phyloP scores from a whole-genome alignment of 73 alveolate genomes.

The Tetrahymena borealis region DNA sequence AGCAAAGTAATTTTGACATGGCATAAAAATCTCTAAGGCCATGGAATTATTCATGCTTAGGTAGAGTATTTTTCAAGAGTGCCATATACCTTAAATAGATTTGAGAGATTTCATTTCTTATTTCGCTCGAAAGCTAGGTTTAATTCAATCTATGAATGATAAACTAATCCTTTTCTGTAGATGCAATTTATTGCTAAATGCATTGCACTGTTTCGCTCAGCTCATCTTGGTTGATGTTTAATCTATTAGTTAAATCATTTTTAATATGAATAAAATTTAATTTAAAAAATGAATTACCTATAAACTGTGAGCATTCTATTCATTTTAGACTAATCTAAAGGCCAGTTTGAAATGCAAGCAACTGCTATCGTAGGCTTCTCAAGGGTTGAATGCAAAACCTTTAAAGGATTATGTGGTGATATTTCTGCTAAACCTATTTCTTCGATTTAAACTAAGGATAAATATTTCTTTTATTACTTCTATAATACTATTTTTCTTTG shows the following conservation, averaged over 20 bases:
- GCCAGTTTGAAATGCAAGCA: slow-evolving; percentile 61
- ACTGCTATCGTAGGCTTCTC: slow-evolving; percentile 45
- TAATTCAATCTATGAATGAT: neutral
- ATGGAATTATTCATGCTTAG: neutral
- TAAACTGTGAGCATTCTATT: slow-evolving; percentile 28
- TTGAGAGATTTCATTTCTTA: neutral
- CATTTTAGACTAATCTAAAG: slow-evolving; percentile 55
- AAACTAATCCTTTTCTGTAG: neutral
- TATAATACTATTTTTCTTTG: neutral
- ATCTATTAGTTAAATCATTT: neutral
- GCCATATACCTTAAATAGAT: neutral
- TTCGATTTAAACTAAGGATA: slow-evolving; percentile 45
- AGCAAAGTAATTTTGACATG: neutral
- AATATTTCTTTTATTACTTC: slow-evolving; percentile 26
- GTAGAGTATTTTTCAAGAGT: neutral
- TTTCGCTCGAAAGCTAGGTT: neutral
- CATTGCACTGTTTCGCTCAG: neutral
- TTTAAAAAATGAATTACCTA: neutral
- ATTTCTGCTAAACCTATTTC: slow-evolving; percentile 58
- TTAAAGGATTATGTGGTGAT: slow-evolving; percentile 53
- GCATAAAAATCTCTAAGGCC: neutral
- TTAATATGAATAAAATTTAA: neutral
- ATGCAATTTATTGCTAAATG: neutral
- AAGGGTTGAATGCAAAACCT: slow-evolving; percentile 49
- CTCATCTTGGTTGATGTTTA: neutral